Evolutionary conservation across 176 grass and related monocot genomes (phyloP).

Genomic region (Dactylis glomerata): DNA sequence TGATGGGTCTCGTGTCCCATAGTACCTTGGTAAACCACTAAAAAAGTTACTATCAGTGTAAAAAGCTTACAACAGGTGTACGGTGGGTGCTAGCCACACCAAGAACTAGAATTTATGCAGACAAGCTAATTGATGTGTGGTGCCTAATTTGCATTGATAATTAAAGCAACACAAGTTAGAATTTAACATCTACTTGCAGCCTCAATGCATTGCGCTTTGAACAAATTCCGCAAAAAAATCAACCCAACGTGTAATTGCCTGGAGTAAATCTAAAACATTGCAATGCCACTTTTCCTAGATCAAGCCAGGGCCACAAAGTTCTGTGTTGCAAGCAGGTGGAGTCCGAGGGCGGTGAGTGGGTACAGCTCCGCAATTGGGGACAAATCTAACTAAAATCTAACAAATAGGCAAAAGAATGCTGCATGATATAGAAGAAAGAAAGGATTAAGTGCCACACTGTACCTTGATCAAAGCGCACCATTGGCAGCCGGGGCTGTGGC

Average conservation of each 20-base stretch:
- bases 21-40: neutral
- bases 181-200: neutral
- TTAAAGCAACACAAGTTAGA: neutral
- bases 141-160: neutral
- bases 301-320: neutral
- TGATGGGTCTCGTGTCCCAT: neutral
- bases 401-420: too few relatives aligned
- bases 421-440: too few relatives aligned
- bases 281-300: neutral
- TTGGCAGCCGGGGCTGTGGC: too few relatives aligned
- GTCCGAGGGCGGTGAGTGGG: too few relatives aligned
- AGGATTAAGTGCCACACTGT: too few relatives aligned
- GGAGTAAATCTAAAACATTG: neutral
- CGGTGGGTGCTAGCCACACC: too few relatives aligned
- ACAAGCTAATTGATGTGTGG: neutral
- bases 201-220: neutral
- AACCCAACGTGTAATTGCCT: neutral
- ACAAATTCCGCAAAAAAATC: neutral
- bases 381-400: too few relatives aligned
- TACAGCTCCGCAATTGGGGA: too few relatives aligned
- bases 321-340: too few relatives aligned
- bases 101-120: neutral
- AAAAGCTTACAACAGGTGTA: too few relatives aligned
- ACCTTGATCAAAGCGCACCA: too few relatives aligned
- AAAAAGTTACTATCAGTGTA: too few relatives aligned